phyloP scores from a whole-genome alignment of 1,284 basidiomycete genomes.

The Peniophora sp. region DNA sequence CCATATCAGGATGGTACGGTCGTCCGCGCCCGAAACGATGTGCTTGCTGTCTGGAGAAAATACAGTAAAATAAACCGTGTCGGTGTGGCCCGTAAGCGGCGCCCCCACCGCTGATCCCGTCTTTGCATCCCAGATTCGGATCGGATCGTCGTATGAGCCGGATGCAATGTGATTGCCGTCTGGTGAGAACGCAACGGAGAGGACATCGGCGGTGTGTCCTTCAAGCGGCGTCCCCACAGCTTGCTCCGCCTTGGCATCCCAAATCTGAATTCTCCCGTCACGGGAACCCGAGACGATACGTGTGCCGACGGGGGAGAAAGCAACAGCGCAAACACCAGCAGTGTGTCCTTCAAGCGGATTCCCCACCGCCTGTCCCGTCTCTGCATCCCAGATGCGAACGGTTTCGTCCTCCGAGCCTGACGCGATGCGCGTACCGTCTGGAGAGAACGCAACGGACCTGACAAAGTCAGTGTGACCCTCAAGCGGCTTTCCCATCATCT shows the following conservation, averaged over 20 bases:
- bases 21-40: constrained; percentile 3
- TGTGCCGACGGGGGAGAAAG: background rate
- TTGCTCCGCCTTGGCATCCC: background rate
- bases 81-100: background rate
- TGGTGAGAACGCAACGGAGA: background rate
- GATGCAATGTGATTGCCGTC: background rate
- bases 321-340: background rate
- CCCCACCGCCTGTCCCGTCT: background rate
- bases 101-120: background rate
- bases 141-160: background rate
- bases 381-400: background rate
- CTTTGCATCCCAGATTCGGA: background rate
- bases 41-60: constrained; percentile 1
- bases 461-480: background rate
- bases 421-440: background rate
- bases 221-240: too few relatives aligned
- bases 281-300: background rate
- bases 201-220: background rate
- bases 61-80: background rate
- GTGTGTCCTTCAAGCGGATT: background rate
- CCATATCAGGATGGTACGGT: constrained; percentile 3
- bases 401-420: background rate
- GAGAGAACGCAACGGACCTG: background rate
- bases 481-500: constrained; percentile 6
- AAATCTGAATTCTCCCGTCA: background rate